phyloP scores from a whole-genome alignment of 768 basidiomycete species.

The Symmetrospora coprosmae region DNA sequence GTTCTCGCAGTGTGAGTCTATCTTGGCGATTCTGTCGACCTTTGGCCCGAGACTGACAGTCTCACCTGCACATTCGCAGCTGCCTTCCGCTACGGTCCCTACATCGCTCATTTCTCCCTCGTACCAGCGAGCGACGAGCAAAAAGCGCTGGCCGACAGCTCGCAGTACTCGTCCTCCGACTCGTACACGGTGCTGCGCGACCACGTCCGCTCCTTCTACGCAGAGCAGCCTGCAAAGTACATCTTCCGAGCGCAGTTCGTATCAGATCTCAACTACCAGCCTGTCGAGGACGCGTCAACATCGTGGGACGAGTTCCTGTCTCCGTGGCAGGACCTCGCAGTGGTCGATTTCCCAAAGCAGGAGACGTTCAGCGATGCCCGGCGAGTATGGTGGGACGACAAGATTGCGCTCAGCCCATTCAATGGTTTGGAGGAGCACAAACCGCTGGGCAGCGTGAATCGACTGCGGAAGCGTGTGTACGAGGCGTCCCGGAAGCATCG shows the following conservation, averaged over 20 bases:
- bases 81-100: conserved; percentile 20
- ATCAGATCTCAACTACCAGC: neutral
- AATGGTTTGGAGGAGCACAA: conserved; percentile 19
- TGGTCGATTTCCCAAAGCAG: conserved; percentile 10
- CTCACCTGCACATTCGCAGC: too few relatives aligned
- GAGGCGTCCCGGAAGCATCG: neutral
- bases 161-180: conserved; percentile 12
- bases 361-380: neutral
- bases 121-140: conserved; percentile 5
- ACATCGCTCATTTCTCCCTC: conserved; percentile 19
- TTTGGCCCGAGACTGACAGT: too few relatives aligned
- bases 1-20: conserved; percentile 18
- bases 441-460: conserved; percentile 20
- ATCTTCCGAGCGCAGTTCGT: conserved; percentile 21
- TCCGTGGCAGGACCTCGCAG: conserved; percentile 21
- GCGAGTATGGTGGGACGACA: conserved; percentile 20
- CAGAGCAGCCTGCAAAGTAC: neutral
- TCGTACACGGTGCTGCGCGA: neutral
- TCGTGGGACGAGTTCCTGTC: conserved; percentile 18
- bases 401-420: conserved; percentile 22
- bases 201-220: neutral
- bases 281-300: conserved; percentile 20
- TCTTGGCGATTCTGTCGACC: neutral
- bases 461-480: conserved; percentile 11
- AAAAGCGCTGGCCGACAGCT: neutral